A percentile compares a stretch with the other conserved stretches of the same genome.
Evolutionary conservation across 441 rosid genomes (phyloP).

Genomic region (Breynia disticha): DNA sequence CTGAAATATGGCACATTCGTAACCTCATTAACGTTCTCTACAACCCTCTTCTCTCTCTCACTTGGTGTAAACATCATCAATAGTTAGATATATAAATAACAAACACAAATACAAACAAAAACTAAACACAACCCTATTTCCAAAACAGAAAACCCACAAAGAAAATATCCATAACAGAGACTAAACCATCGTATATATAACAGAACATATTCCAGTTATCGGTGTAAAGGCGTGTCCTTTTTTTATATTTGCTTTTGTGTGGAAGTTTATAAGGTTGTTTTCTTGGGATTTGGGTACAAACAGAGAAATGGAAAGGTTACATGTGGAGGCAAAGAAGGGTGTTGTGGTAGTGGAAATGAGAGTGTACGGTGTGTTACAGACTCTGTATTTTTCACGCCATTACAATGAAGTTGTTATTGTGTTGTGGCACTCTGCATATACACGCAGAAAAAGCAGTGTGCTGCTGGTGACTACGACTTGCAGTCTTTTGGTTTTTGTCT

Average conservation of each 20-base stretch:
- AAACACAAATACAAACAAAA: constrained; percentile 4
- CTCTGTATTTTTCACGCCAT: constrained; percentile 28
- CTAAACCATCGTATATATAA: not conserved
- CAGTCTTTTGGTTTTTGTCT: not conserved
- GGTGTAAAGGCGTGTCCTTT: constrained; percentile 7
- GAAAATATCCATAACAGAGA: constrained; percentile 7
- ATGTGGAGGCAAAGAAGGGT: no score
- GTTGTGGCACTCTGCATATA: constrained; percentile 16
- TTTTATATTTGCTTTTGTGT: constrained; percentile 2
- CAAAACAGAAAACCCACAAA: constrained; percentile 21
- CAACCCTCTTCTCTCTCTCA: constrained; percentile 13
- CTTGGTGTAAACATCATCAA: constrained; percentile 18
- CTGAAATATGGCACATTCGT: constrained; percentile 14
- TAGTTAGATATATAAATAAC: not conserved
- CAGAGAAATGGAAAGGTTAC: no score
- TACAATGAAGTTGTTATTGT: constrained; percentile 29
- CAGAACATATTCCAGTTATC: not conserved
- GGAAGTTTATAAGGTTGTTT: not conserved
- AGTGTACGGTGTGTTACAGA: constrained; percentile 19
- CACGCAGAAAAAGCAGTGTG: not conserved
- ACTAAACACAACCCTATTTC: constrained; percentile 11
- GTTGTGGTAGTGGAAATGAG: not conserved
- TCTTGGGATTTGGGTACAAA: not conserved
- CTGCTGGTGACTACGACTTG: no score
- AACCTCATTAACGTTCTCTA: constrained; percentile 15